A percentile compares a stretch with the other conserved stretches of the same genome.
Evolutionary conservation across 1,284 basidiomycete species (phyloP).

Genomic region (Leccinum insigne): DNA sequence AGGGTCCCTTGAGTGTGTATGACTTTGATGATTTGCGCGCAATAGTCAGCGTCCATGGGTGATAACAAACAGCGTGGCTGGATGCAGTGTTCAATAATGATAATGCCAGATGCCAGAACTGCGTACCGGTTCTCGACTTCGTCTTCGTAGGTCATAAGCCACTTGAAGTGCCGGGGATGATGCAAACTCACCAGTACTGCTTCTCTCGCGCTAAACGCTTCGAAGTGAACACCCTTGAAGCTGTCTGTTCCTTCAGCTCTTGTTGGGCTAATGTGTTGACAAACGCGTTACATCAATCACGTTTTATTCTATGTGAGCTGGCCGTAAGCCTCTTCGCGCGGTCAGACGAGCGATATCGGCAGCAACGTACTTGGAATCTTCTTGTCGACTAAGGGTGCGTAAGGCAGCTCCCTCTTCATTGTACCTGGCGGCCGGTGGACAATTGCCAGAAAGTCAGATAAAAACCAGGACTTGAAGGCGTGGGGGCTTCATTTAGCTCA

Average conservation of each 20-base stretch:
- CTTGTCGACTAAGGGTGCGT: conserved; percentile 57
- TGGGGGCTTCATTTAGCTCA: conserved; percentile 2
- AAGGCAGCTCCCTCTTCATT: conserved; percentile 67
- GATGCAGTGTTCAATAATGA: conserved; percentile 87
- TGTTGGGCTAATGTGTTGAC: too few species aligned
- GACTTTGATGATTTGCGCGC: conserved; percentile 88
- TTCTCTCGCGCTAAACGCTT: conserved; percentile 83
- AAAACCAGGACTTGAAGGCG: conserved; percentile 70
- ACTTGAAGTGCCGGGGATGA: neutral
- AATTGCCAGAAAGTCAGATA: conserved; percentile 96
- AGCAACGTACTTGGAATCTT: conserved; percentile 55
- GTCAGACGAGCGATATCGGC: conserved; percentile 46
- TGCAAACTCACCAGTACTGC: conserved; percentile 65
- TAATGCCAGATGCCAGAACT: conserved; percentile 45
- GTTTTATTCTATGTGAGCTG: too few species aligned
- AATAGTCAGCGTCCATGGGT: conserved; percentile 95
- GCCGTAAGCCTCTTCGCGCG: too few species aligned
- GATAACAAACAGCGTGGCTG: conserved; percentile 91
- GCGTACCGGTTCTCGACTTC: conserved; percentile 49
- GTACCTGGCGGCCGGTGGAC: conserved; percentile 70
- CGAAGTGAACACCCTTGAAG: conserved; percentile 69
- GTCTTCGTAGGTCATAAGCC: conserved; percentile 17
- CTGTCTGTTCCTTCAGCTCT: conserved; percentile 78
- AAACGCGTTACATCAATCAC: too few species aligned
- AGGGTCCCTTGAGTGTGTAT: conserved; percentile 86